Evolutionary conservation across 106 monocot genomes (phyloP), one percentile per base, ranked within the genome.

Genomic region (Hemerocallis citrina): DNA sequence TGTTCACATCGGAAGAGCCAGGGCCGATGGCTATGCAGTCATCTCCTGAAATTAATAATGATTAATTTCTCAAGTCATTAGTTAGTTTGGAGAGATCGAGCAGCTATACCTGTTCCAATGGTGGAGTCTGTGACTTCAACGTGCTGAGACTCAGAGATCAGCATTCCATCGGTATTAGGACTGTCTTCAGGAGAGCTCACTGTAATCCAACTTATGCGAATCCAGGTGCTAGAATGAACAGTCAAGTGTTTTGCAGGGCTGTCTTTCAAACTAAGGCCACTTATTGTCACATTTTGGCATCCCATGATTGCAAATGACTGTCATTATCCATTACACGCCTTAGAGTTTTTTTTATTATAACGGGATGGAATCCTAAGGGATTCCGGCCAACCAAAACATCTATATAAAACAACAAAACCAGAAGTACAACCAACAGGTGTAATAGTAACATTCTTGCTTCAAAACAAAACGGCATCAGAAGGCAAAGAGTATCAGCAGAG

Each of bases 161-260:
- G 61, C 12, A 61, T 61, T 19, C 61, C 61, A 42, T 61, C 61
- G 14, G 61, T 61, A 14, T 61, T 61, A 9, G 61, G 61, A 7
- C 41, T 41, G 42, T 40, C 6, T 29, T 61, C 25, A 16, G 61
- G 61, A 24, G 61, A 12, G 10, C 23, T 61, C 41, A 61, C 43
- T 10, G 3, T 22, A 12, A 61, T 24, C 12, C 61, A 22, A 15
- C 27, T 61, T 17, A 61, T 15, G 9, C 2, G 4, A 12, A 1
- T 27, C 23, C 17, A 9, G 27, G 22, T 17, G 42, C 41, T 42
- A 7, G 39, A 27, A 17, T 42, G 25, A 0, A 61, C 41, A 25
- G 42, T 42, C 29, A 61, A 61, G 42, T 61, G 61, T 29, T 61
- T 61, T 0, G 27, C 61, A 27, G 61, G 61, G 61, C 61, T 61